Base-by-base conservation (phyloP, 805 yeast species). In the Komagataella pseudopastoris region DNA sequence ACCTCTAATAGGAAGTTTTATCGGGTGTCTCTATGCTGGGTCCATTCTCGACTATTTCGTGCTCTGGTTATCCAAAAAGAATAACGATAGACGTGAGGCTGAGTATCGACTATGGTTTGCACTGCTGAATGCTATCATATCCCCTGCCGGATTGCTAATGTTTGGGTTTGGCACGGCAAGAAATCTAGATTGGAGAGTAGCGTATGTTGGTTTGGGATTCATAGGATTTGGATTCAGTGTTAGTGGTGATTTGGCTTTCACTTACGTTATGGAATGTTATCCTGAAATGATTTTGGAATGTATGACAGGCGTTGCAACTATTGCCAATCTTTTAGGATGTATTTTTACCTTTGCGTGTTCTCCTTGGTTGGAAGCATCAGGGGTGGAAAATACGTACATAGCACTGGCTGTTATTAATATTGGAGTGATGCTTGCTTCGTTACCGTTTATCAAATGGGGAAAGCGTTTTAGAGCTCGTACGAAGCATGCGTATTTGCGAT, bases 211-310 rank as follows among this genome's bases (percentile, higher is more conserved):
- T 0, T 64, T 82, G 44, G 87, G 80, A 0, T 74, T 81, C 56
- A 77, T 81, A 53, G 85, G 85, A 1, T 78, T 80, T 55, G 78
- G 84, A 10, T 82, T 78, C 68, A 84, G 86, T 56, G 78, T 84
- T 44, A 76, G 83, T 8, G 83, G 85, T 54, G 88, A 83, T 57
- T 74, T 81, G 43, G 77, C 85, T 44, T 72, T 82, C 78, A 68
- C 80, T 2, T 81, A 81, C 56, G 69, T 80, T 51, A 80, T 82
- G 79, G 86, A 81, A 58, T 71, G 81, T 4, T 82, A 81, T 56
- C 84, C 85, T 1, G 84, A 80, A 46, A 69, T 81, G 67, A 80
- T 81, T 44, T 67, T 81, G 54, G 86, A 81, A 62, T 77, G 81
- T 51, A 74, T 82, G 78, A 84, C 79, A 12, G 83, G 82, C 43